These are phyloP conservation scores for Baudoinia panamericana DNA, from an alignment of 495 filamentous ascomycete species.

Conservation along the genomic window DNA sequence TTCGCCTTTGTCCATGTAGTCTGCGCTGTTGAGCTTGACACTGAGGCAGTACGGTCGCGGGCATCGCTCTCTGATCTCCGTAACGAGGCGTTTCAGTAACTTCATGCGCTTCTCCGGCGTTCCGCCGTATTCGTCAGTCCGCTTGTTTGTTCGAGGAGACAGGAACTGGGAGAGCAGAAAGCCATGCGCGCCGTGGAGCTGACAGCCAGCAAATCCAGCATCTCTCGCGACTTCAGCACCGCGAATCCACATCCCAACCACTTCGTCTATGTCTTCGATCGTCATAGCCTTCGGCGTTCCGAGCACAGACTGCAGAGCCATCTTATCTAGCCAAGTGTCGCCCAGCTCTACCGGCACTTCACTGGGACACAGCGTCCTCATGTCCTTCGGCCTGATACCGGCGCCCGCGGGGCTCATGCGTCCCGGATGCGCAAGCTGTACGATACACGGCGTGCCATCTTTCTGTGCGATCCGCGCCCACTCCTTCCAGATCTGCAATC, in stretches of 20 bases:
- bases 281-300: constrained; percentile 14
- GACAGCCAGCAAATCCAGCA: constrained; percentile 10
- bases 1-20: constrained; percentile 20
- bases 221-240: constrained; percentile 10
- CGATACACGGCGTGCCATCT: constrained; percentile 20
- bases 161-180: constrained; percentile 18
- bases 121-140: constrained; percentile 17
- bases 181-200: constrained; percentile 17
- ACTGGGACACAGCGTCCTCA: constrained; percentile 17
- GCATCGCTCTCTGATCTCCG: constrained; percentile 17
- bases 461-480: constrained; percentile 18
- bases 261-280: constrained; percentile 13
- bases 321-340: constrained; percentile 24
- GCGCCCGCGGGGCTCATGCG: constrained; percentile 20
- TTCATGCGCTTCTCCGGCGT: constrained; percentile 7
- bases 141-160: constrained; percentile 9
- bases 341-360: constrained; percentile 19
- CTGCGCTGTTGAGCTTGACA: constrained; percentile 23
- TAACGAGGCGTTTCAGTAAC: constrained; percentile 13
- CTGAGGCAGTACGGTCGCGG: constrained; percentile 18
- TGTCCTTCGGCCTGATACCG: constrained; percentile 13
- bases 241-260: constrained; percentile 5
- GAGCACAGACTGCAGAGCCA: constrained; percentile 10
- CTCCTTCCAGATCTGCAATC: constrained; percentile 18
- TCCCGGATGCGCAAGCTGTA: constrained; percentile 22